Conservation (phyloP, 2,329 filamentous ascomycete species). For the Lachnellula cervina region DNA sequence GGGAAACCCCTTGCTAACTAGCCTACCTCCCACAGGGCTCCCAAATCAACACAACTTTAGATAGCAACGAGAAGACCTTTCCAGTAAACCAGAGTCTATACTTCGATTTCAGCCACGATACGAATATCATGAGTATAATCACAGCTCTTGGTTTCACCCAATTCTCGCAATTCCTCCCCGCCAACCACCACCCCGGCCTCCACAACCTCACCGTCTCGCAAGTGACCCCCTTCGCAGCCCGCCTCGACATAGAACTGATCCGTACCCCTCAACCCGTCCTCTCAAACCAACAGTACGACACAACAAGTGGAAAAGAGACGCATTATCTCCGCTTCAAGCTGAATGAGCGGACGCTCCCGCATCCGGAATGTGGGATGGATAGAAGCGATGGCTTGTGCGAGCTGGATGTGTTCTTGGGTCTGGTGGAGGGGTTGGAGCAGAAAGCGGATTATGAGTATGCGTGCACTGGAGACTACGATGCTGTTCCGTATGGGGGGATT, state of each 20-base stretch:
- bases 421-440: slow-evolving; percentile 54
- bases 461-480: slow-evolving; percentile 57
- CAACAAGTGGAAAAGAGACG: slow-evolving; percentile 48
- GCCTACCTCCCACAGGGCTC: slow-evolving; percentile 35
- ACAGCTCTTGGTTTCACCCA: slow-evolving; percentile 69
- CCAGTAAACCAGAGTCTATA: slow-evolving; percentile 69
- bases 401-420: slow-evolving; percentile 59
- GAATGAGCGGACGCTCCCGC: slow-evolving; percentile 68
- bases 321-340: slow-evolving; percentile 70
- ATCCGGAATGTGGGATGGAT: slow-evolving; percentile 55
- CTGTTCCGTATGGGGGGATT: slow-evolving; percentile 43
- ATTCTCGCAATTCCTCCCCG: slow-evolving; percentile 56
- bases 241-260: slow-evolving; percentile 72
- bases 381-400: slow-evolving; percentile 76
- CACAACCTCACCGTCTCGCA: slow-evolving; percentile 63
- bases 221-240: slow-evolving; percentile 65
- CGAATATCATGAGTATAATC: slow-evolving; percentile 65
- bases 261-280: slow-evolving; percentile 58
- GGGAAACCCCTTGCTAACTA: neutral
- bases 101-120: slow-evolving; percentile 75
- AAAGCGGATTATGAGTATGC: slow-evolving; percentile 59
- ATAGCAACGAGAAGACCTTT: slow-evolving; percentile 64
- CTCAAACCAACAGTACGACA: slow-evolving; percentile 42
- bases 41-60: slow-evolving; percentile 65
- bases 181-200: slow-evolving; percentile 47